Conservation (phyloP, 768 basidiomycete genomes). For the Boletus rufocinnamomeus region DNA sequence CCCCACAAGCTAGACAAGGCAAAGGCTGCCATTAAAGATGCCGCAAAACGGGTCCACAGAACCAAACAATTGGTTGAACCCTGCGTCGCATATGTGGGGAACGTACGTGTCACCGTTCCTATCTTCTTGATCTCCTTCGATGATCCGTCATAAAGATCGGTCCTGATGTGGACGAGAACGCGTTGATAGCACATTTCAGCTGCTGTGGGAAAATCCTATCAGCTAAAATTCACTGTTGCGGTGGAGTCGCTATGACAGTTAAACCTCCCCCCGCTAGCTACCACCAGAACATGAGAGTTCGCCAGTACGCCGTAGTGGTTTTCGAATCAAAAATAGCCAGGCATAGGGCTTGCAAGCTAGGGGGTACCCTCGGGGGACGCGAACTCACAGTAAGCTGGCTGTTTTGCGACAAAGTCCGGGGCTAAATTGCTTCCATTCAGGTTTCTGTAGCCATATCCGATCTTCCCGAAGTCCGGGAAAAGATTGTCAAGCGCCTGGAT, state of each 20-base stretch:
- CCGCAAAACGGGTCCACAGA: constrained; percentile 19
- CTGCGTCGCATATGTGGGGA: constrained; percentile 57
- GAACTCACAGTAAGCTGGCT: constrained; percentile 42
- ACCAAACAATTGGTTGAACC: constrained; percentile 17
- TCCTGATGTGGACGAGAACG: constrained; percentile 30
- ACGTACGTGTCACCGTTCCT: constrained; percentile 46
- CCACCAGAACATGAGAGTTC: constrained; percentile 41
- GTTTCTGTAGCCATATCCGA: constrained; percentile 32
- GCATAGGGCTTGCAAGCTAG: constrained; percentile 42
- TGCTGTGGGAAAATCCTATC: constrained; percentile 27
- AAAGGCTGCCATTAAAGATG: constrained; percentile 16
- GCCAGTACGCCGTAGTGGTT: constrained; percentile 54
- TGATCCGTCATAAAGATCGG: constrained; percentile 32
- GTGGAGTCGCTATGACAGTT: constrained; percentile 32
- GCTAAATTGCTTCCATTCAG: constrained; percentile 16
- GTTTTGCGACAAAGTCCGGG: neutral
- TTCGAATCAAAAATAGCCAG: constrained; percentile 43
- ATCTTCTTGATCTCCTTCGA: constrained; percentile 2
- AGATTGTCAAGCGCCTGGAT: constrained; percentile 28
- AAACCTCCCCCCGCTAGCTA: constrained; percentile 27
- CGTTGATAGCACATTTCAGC: constrained; percentile 25
- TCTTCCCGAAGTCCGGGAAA: constrained; percentile 37
- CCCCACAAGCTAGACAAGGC: constrained; percentile 18
- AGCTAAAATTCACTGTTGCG: constrained; percentile 33
- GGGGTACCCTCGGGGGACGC: constrained; percentile 42